Conservation (phyloP, 352 stramenopile genomes). For the Pythium coloratum region DNA sequence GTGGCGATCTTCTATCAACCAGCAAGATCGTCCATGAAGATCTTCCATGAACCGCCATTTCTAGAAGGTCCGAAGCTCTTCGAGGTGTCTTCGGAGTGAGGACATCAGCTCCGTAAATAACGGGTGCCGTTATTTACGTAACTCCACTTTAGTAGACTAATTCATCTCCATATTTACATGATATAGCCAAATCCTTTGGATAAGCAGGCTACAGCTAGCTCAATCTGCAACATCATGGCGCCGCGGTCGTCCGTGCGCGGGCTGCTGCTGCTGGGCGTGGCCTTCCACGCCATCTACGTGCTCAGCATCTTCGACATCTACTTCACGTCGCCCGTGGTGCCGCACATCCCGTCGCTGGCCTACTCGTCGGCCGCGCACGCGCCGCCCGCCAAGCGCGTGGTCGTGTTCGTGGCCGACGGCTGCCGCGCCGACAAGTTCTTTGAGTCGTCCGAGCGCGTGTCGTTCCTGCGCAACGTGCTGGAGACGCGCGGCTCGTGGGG, state of each 20-base stretch:
- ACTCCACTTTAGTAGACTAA: too few relatives aligned
- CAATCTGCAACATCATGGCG: neutral
- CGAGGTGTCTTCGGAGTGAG: too few relatives aligned
- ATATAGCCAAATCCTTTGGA: too few relatives aligned
- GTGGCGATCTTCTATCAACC: too few relatives aligned
- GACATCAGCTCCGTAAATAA: too few relatives aligned
- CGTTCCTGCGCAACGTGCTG: constrained; percentile 68
- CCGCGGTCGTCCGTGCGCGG: constrained; percentile 13
- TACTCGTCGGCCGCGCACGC: constrained; percentile 25
- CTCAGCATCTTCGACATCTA: constrained; percentile 91
- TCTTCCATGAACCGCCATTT: too few relatives aligned
- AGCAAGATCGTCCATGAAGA: too few relatives aligned
- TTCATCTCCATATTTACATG: too few relatives aligned
- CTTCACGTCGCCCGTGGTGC: constrained; percentile 85
- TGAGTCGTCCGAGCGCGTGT: constrained; percentile 54
- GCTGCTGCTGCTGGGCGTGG: constrained; percentile 68
- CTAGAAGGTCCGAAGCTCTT: too few relatives aligned
- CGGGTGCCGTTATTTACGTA: too few relatives aligned
- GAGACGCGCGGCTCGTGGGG: constrained; percentile 61
- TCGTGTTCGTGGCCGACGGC: constrained; percentile 85
- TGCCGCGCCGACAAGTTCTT: constrained; percentile 87
- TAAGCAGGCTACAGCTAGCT: neutral
- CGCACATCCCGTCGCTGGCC: constrained; percentile 54
- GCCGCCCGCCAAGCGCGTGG: constrained; percentile 44
- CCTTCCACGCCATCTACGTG: constrained; percentile 84